Evolutionary conservation across 164 flowering plant genomes (phyloP), one percentile per base, ranked within the genome.

Genomic region (Chloranthus sessilifolius): DNA sequence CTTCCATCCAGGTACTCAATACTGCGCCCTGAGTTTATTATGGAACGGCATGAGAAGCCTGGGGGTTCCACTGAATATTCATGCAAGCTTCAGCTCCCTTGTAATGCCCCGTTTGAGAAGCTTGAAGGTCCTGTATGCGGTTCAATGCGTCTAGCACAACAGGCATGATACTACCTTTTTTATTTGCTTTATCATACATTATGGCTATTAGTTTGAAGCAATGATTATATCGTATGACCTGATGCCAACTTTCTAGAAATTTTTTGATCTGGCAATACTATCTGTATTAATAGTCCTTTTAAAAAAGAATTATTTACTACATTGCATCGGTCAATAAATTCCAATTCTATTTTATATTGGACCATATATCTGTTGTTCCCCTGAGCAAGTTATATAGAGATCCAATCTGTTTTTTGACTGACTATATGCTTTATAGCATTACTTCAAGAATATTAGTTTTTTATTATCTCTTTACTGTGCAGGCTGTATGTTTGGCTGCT

Each of bases 401-500:
- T n/a, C n/a, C n/a, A n/a, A n/a, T n/a, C n/a, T 47, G 27, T 27
- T 4, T 24, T 50, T 5, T 14, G 21, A 7, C 27, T 29, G 20
- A 17, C 7, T 31, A 29, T n/a, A 3, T 17, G 5, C 22, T 15
- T 9, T 28, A n/a, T 24, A 5, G 37, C 14, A 24, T 28, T 47
- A 7, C 20, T 60, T 47, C 25, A 25, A 35, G 31, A 39, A 37
- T 41, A 22, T n/a, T n/a, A n/a, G n/a, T n/a, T n/a, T n/a, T 34
- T 21, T 51, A 43, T 15, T 41, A 19, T 28, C 15, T 5, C 3
- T 23, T 45, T 25, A 3, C 21, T 47, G 2, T 75, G 60, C 73
- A 92, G 99, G 92, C 97, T 63, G 97, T 87, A 67, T 94, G 97
- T 71, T 71, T 94, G 70, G 95, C 88, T 70, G 97, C 96, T 47